phyloP scores from a whole-genome alignment of 140 eudicot species.

The Flaveria floridana region DNA sequence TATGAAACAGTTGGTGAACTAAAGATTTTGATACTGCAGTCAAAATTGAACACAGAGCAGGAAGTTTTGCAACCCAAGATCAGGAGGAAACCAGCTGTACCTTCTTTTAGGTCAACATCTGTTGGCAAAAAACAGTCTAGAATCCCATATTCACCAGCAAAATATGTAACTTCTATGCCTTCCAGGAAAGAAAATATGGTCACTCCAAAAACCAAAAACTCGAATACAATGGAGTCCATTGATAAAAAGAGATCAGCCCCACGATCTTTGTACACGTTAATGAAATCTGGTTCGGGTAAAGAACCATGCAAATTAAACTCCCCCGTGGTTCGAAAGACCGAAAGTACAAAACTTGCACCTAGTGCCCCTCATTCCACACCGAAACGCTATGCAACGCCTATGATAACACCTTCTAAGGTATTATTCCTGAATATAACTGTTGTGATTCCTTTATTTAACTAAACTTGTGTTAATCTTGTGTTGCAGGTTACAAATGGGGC shows the following conservation, averaged over 20 bases:
- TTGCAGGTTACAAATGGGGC: constrained; percentile 40
- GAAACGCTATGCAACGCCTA: constrained; percentile 55
- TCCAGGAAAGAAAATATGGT: constrained; percentile 51
- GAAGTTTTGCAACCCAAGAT: constrained; percentile 50
- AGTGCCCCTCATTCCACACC: constrained; percentile 38
- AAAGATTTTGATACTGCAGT: constrained; percentile 30
- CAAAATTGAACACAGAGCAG: constrained; percentile 41
- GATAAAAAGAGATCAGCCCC: constrained; percentile 54
- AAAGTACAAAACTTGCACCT: constrained; percentile 42
- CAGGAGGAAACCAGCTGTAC: constrained; percentile 55
- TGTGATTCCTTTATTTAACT: not conserved
- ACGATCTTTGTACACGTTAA: constrained; percentile 42
- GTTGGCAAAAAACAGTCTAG: constrained; percentile 42
- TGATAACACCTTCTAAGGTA: constrained; percentile 56
- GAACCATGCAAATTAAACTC: constrained; percentile 39
- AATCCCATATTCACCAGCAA: constrained; percentile 59
- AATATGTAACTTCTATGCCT: constrained; percentile 41
- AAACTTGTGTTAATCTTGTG: constrained; percentile 19
- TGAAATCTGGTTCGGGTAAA: constrained; percentile 46
- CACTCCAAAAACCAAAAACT: constrained; percentile 43
- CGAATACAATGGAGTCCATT: constrained; percentile 31
- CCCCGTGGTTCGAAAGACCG: constrained; percentile 33
- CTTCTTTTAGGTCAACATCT: constrained; percentile 52
- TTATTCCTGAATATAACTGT: constrained; percentile 13
- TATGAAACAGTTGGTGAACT: constrained; percentile 15